Base-by-base conservation (phyloP, 108 stramenopile genomes). In the Pseudonitzschia multistriata region DNA sequence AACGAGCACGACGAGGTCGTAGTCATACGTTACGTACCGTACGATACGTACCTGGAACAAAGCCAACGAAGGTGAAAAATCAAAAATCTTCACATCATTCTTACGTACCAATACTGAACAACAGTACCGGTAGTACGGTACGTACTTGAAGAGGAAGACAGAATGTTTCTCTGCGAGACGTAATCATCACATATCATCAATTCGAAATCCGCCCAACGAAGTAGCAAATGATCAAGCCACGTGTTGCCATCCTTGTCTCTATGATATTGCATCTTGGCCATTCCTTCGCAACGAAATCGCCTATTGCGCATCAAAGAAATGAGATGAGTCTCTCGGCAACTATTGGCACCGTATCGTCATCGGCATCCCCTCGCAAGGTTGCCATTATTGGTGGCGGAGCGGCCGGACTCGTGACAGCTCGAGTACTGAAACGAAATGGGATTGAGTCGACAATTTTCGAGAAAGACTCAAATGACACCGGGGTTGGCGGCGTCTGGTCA, bases 361-460 rank as follows among this genome's bases (percentile, higher is more conserved):
- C 57, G 3, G 29, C 63, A n/a, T 64, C 63, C 24, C 63, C 37
- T 25, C 70, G 56, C 19, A 72, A 77, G 49, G 62, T 93, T 54
- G 92, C 88, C 22, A 79, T 93, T 27, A 87, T 93, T 60, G 92
- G 92, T n/a, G 88, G 78, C 19, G 92, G 92, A 39, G 89, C 92
- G 0, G 84, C 92, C 0, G 92, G 92, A 49, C 62, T 93, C 42
- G 86, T 83, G 6, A 66, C 88, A 3, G 88, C 92, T 10, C 86
- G 89, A 17, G 81, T 87, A 2, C 73, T 90, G 29, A 74, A 80
- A 0, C 79, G 88, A 31, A 28, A 25, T 34, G 36, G 62, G n/a
- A 72, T 93, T 35, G 89, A 93, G 67, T 54, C 80, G 37, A 33
- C 29, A 27, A 35, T 59, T 59, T 19, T 59, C 34, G 79, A 84